phyloP scores from a whole-genome alignment of 768 basidiomycete genomes.

The Mycena venus region DNA sequence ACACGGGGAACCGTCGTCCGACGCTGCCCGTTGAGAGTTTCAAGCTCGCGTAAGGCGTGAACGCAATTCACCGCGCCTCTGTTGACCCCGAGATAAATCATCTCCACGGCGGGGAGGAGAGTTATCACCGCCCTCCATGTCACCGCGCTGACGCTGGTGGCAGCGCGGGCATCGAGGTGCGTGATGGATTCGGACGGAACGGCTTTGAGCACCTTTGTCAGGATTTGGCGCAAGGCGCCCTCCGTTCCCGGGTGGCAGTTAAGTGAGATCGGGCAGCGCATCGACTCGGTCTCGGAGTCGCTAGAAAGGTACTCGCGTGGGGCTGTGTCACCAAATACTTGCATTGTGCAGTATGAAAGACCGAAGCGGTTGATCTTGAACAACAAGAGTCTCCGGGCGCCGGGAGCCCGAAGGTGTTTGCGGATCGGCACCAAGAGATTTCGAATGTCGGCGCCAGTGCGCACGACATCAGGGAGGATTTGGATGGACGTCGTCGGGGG shows the following conservation, averaged over 20 bases:
- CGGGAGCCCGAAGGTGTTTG: background rate
- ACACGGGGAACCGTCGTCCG: background rate
- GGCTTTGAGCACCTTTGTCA: constrained; percentile 17
- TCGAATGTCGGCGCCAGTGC: background rate
- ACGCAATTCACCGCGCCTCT: background rate
- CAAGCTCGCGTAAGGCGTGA: background rate
- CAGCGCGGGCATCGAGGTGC: constrained; percentile 1
- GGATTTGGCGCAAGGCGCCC: constrained; percentile 7
- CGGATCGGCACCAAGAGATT: constrained; percentile 3
- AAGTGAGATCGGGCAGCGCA: background rate
- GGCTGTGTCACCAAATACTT: background rate
- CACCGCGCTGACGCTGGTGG: background rate
- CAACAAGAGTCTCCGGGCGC: background rate
- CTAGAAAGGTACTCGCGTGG: background rate
- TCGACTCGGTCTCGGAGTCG: too few relatives aligned
- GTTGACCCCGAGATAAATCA: background rate
- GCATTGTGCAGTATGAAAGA: background rate
- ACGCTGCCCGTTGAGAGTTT: background rate
- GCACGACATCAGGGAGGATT: background rate
- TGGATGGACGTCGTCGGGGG: background rate
- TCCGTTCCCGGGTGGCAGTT: background rate
- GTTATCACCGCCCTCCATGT: background rate
- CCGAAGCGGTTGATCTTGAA: background rate
- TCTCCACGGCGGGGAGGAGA: constrained; percentile 12
- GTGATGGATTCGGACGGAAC: background rate